Base-by-base conservation (phyloP, 805 yeast genomes). In the Hanseniaspora mollemarum region DNA sequence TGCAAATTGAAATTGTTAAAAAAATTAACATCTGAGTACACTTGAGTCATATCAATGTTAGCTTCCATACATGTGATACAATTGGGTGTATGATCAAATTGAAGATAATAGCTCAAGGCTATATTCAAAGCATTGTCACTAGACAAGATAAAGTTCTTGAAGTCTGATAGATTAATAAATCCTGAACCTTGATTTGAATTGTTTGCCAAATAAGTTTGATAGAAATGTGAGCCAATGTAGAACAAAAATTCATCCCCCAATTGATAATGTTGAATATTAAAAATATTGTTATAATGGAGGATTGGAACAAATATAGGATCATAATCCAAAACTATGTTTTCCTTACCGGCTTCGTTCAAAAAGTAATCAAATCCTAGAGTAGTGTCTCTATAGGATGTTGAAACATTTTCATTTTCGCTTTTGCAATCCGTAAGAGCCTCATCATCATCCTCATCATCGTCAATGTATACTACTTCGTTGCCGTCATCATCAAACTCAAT, bases 241-340 rank as follows among this genome's bases (percentile, higher is more conserved):
- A 46, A 46, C 18, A 46, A 25, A 41, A 46, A 46, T 16, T 46
- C 51, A 33, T 46, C 51, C 12, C 51, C 51, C 3, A 46, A 28
- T 25, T 46, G 40, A 19, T 39, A 46, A 40, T 46, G 39, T 7
- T 40, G 26, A 19, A 28, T 24, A 26, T 46, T 39, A 16, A 46
- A 46, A 25, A 46, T 46, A 26, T 46, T 46, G 51, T 46, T 46
- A 35, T 24, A 40, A 13, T 39, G 35, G 18, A 46, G 21, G 25
- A 46, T 46, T 4, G 51, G 51, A 25, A 25, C 25, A 18, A 46
- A 46, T 13, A 46, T 31, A n/a, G 43, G 26, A n/a, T 37, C 40
- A 4, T 43, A 37, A 4, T 37, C 32, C 4, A 46, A 15, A 9
- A 31, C 19, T 13, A 46, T 46, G 8, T 40, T 40, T 8, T 40